These are phyloP conservation scores for Perkinsus olseni DNA, from an alignment of 169 alveolate genomes.

Conservation along the genomic window DNA sequence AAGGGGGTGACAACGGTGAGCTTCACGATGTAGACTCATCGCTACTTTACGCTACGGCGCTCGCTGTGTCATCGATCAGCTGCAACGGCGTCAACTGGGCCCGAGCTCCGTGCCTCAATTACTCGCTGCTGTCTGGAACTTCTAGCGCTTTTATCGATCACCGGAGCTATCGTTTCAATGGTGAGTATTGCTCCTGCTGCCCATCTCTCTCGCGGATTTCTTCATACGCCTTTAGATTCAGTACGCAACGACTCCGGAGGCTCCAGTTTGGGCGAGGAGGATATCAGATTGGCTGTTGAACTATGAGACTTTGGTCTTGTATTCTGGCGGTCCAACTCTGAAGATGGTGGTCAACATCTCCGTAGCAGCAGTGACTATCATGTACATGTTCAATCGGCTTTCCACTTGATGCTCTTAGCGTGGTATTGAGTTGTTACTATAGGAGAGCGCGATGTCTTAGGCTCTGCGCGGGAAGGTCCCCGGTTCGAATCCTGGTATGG, in stretches of 20 bases:
- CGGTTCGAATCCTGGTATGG: neutral
- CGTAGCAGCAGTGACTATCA: neutral
- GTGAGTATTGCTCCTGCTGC: neutral
- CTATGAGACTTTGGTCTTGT: neutral
- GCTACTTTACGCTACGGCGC: neutral
- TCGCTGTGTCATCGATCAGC: too few species aligned
- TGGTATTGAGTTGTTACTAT: neutral
- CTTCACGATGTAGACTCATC: neutral
- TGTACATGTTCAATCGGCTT: neutral
- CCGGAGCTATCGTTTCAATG: neutral
- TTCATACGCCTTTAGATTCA: neutral
- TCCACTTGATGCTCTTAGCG: neutral
- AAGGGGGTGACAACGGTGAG: neutral
- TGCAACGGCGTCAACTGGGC: neutral
- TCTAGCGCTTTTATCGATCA: neutral
- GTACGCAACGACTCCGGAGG: neutral
- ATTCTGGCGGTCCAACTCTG: neutral
- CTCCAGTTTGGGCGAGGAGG: neutral
- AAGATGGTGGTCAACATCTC: neutral
- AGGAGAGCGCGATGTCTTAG: neutral
- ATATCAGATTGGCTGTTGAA: neutral
- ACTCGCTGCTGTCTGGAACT: neutral
- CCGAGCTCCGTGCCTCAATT: neutral
- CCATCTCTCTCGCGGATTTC: neutral
- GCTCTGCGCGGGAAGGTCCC: neutral